These are phyloP conservation scores for Stereocaulon alpinum DNA, from an alignment of 495 filamentous ascomycete species.

Conservation along the genomic window DNA sequence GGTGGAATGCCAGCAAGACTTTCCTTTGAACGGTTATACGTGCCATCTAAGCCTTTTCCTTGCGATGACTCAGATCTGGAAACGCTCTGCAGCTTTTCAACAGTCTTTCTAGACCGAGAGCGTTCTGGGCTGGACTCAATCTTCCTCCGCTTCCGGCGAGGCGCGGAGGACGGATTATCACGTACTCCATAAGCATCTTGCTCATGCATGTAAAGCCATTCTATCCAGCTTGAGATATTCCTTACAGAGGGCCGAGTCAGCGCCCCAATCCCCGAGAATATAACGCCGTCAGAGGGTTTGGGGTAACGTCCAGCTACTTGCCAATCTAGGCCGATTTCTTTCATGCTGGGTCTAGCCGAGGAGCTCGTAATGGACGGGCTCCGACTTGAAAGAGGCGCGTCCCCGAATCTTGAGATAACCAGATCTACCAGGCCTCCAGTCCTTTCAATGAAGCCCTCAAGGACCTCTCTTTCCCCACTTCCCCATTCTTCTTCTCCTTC, in stretches of 20 bases:
- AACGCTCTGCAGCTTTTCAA: background rate
- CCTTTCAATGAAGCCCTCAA: slow-evolving; percentile 65
- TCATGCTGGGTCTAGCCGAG: slow-evolving; percentile 7
- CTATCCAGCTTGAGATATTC: slow-evolving; percentile 68
- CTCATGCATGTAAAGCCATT: slow-evolving; percentile 69
- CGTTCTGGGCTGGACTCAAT: slow-evolving; percentile 11
- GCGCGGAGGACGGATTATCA: slow-evolving; percentile 56
- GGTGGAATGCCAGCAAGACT: slow-evolving; percentile 15
- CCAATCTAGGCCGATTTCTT: background rate
- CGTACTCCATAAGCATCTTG: slow-evolving; percentile 69
- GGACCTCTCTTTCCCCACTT: slow-evolving; percentile 79
- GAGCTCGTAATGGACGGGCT: background rate
- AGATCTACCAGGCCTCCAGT: slow-evolving; percentile 68
- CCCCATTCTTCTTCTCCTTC: slow-evolving; percentile 92
- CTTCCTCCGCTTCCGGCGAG: slow-evolving; percentile 33
- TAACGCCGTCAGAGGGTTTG: slow-evolving; percentile 61
- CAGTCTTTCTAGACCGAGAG: background rate
- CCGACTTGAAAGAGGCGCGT: slow-evolving; percentile 26
- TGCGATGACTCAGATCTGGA: background rate
- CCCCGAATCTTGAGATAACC: slow-evolving; percentile 76
- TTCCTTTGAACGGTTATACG: background rate
- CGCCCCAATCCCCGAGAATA: slow-evolving; percentile 70
- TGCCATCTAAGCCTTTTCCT: background rate
- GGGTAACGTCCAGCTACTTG: slow-evolving; percentile 7
- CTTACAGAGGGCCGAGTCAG: slow-evolving; percentile 55